Conservation (phyloP, 345 rosid genomes). For the Cardamine resedifolia region DNA sequence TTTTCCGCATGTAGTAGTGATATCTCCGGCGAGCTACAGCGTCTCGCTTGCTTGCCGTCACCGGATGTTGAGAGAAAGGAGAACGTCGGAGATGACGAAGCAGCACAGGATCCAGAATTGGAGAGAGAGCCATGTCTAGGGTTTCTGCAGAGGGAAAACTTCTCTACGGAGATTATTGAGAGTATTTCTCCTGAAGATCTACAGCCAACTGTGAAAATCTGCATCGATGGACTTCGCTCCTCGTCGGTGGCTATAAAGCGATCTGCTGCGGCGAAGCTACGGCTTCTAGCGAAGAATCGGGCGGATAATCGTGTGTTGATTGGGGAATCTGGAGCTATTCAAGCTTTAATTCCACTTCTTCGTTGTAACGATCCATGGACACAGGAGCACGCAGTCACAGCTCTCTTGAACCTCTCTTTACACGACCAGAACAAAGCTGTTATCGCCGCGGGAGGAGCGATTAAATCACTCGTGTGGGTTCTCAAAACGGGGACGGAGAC, state of each 20-base stretch:
- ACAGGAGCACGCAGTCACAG: conserved; percentile 95
- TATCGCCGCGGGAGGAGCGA: conserved; percentile 69
- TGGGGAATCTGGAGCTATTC: conserved; percentile 94
- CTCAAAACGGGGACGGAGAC: conserved; percentile 90
- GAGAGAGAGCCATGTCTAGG: conserved; percentile 81
- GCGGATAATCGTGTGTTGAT: conserved; percentile 78
- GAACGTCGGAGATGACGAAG: conserved; percentile 8
- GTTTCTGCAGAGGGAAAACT: conserved; percentile 73
- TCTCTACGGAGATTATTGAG: conserved; percentile 92
- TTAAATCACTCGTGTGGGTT: conserved; percentile 83
- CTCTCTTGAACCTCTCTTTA: conserved; percentile 77
- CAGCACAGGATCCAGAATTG: conserved; percentile 19
- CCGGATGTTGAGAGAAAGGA: conserved; percentile 39
- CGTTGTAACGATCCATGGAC: conserved; percentile 86
- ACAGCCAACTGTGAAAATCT: conserved; percentile 89
- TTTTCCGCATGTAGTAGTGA: conserved; percentile 87
- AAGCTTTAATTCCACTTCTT: conserved; percentile 76
- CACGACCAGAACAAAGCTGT: conserved; percentile 64
- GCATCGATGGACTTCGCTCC: conserved; percentile 76
- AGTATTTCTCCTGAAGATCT: conserved; percentile 97
- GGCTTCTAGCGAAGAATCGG: conserved; percentile 86
- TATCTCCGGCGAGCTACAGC: conserved; percentile 88
- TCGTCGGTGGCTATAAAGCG: conserved; percentile 72
- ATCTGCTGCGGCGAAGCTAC: conserved; percentile 90
- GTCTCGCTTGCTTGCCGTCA: conserved; percentile 75